Evolutionary conservation across 1,284 basidiomycete species (phyloP), one percentile per base, ranked within the genome.

Genomic region (Ustilago shanxiensis): DNA sequence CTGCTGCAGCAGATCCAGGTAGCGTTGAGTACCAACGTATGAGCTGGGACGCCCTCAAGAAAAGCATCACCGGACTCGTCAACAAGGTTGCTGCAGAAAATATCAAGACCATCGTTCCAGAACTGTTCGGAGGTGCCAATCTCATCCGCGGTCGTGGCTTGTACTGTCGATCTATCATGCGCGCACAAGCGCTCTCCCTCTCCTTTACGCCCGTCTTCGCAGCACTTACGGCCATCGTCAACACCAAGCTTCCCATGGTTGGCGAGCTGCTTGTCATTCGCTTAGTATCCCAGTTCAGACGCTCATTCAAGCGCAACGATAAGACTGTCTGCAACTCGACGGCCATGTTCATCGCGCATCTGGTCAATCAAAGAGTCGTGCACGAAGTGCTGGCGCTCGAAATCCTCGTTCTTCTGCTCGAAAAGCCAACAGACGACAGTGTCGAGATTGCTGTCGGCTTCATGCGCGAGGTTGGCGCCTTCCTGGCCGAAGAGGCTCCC

Each of bases 181-280:
- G 97, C 83, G 96, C 96, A 4, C 97, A 99, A 86, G 90, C 95
- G 0, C 91, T 95, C 4, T 99, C 96, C 87, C 91, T 99, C 72
- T 95, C 96, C 0, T 99, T 97, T 85, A 98, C 97, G 0, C 95
- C 97, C 3, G 94, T 99, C 26, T 99, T 99, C 85, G 95, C 97
- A 8, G 93, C 94, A 0, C 89, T 99, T 37, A 93, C 97, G 52
- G 91, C 94, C 0, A 94, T 99, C 86, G 90, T 99, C 89, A 99
- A 99, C 87, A 95, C 95, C 64, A 99, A 99, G 87, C 89, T 99
- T 35, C 97, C 96, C 8, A 93, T 95, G 87, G 92, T 98, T 28
- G 97, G 96, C 56, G 97, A 99, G 87, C 87, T 99, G 51, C 89
- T 99, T 14, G 87, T 99, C 44, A 92, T 90, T 62, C 90, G 96